phyloP scores from a whole-genome alignment of 2,329 filamentous ascomycete genomes.

The Neofusicoccum kwambonambiense region DNA sequence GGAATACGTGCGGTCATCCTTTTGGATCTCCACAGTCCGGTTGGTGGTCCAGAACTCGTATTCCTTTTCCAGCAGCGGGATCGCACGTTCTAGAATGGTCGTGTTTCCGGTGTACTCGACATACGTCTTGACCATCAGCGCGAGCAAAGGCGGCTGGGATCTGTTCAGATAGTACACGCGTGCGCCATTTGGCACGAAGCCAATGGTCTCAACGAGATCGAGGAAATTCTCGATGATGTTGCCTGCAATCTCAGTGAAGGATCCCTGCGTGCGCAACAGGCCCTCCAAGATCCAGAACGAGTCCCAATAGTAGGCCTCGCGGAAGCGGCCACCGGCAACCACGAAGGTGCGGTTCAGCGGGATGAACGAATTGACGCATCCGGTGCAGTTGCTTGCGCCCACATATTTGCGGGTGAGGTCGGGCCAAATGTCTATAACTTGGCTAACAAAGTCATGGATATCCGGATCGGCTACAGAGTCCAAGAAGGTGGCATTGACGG shows the following conservation, averaged over 20 bases:
- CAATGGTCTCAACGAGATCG: conserved; percentile 63
- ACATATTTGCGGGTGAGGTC: conserved; percentile 62
- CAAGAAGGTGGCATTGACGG: conserved; percentile 60
- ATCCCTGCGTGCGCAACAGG: conserved; percentile 62
- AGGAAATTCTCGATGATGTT: conserved; percentile 71
- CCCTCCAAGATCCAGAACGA: conserved; percentile 69
- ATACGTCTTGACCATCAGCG: conserved; percentile 66
- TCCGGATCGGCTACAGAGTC: conserved; percentile 55
- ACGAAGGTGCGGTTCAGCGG: conserved; percentile 67
- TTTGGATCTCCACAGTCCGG: conserved; percentile 55
- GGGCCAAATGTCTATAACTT: conserved; percentile 70
- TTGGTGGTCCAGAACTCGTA: conserved; percentile 64
- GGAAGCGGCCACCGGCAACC: conserved; percentile 69
- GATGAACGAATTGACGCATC: conserved; percentile 65
- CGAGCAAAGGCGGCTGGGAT: conserved; percentile 64
- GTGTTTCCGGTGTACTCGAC: conserved; percentile 65
- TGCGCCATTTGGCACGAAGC: conserved; percentile 69
- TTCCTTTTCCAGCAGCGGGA: conserved; percentile 64
- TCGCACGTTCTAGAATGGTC: conserved; percentile 57
- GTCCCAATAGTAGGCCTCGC: conserved; percentile 71
- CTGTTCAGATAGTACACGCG: conserved; percentile 67
- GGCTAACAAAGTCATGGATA: conserved; percentile 59
- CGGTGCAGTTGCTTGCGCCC: conserved; percentile 52
- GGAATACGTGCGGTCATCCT: conserved; percentile 49
- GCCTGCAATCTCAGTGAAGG: conserved; percentile 61